These are phyloP conservation scores for Eucalyptus viminalis DNA, from an alignment of 345 rosid genomes.

Conservation along the genomic window DNA sequence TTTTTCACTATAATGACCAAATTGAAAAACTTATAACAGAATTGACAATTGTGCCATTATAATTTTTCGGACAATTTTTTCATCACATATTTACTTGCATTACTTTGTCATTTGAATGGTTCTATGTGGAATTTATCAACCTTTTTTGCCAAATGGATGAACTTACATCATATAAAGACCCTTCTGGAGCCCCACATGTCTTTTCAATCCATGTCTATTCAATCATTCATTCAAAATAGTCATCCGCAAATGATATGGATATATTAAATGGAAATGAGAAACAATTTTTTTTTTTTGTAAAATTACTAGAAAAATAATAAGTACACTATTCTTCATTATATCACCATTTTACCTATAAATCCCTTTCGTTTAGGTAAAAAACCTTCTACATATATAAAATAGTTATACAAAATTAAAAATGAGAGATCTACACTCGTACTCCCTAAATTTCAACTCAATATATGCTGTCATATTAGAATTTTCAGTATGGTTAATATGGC, in stretches of 20 bases:
- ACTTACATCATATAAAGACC: not conserved
- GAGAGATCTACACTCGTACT: not conserved
- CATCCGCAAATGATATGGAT: not conserved
- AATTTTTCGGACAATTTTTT: accelerated
- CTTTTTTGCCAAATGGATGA: not conserved
- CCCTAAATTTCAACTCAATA: not conserved
- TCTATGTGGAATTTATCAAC: not conserved
- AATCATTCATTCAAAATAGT: not conserved
- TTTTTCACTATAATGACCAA: too few relatives aligned
- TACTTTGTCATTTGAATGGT: not conserved
- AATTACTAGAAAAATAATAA: too few relatives aligned
- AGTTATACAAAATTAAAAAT: not conserved
- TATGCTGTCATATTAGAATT: accelerated
- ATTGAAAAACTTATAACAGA: accelerated
- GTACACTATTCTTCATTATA: not conserved
- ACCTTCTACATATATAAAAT: not conserved
- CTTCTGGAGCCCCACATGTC: not conserved
- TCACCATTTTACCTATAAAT: not conserved
- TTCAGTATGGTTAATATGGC: not conserved
- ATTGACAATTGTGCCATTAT: not conserved
- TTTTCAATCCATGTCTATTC: not conserved
- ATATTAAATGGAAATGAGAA: too few relatives aligned
- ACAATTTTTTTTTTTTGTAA: too few relatives aligned
- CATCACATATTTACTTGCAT: not conserved
- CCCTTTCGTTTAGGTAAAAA: not conserved